Conservation (phyloP, 2,329 filamentous ascomycete genomes). For the Laburnicola sp. region DNA sequence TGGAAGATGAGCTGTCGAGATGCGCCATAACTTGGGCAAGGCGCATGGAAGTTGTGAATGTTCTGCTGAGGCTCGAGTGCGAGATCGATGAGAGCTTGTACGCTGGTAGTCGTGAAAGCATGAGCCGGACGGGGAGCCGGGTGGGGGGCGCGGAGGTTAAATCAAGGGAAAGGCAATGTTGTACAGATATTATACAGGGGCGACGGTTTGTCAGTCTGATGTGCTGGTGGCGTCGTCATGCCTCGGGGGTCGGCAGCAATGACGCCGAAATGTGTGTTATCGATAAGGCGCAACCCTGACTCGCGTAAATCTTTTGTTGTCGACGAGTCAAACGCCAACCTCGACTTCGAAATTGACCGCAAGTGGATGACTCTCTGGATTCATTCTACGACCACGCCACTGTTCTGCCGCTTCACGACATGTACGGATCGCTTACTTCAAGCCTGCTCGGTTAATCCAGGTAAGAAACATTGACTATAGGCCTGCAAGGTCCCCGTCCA, state of each 20-base stretch:
- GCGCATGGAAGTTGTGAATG: slow-evolving; percentile 31
- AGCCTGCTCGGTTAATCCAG: too few relatives aligned
- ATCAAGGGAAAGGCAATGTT: background rate
- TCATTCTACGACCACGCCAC: too few relatives aligned
- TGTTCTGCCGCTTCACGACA: too few relatives aligned
- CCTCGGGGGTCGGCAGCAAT: slow-evolving; percentile 7
- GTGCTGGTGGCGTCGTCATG: slow-evolving; percentile 16
- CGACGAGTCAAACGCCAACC: background rate
- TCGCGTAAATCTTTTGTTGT: slow-evolving; percentile 12
- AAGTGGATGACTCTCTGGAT: too few relatives aligned
- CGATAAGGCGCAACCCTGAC: slow-evolving; percentile 16
- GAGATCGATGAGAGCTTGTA: background rate
- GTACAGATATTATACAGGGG: background rate
- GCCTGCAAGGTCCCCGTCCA: too few relatives aligned
- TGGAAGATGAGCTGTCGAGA: slow-evolving; percentile 35
- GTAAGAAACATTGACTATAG: too few relatives aligned
- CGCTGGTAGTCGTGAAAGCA: slow-evolving; percentile 17
- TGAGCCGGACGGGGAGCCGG: slow-evolving; percentile 1
- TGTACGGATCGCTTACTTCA: background rate
- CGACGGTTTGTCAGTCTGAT: slow-evolving; percentile 9
- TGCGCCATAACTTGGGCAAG: slow-evolving; percentile 52
- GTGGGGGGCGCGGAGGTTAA: background rate
- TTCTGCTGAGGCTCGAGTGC: slow-evolving; percentile 5
- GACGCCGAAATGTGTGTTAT: slow-evolving; percentile 6
- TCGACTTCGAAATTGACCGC: background rate